phyloP scores from a whole-genome alignment of 352 stramenopile genomes.

The Phytopythium sindhum region DNA sequence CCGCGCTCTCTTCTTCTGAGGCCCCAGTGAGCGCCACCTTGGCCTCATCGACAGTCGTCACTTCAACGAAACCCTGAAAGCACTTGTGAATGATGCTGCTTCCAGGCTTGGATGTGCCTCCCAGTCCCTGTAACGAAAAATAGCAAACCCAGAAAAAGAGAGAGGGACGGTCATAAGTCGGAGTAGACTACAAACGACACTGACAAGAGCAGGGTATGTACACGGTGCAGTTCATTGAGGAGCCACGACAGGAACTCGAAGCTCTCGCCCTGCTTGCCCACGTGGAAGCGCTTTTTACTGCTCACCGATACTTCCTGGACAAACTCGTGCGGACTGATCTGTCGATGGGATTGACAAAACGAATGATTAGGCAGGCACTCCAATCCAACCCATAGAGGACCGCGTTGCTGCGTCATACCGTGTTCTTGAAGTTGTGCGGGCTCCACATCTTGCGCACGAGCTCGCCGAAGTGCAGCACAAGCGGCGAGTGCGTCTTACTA shows the following conservation, averaged over 20 bases:
- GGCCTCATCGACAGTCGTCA: constrained; percentile 82
- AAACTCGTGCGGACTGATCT: constrained; percentile 96
- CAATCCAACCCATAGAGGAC: neutral
- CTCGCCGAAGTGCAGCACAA: constrained; percentile 93
- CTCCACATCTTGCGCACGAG: constrained; percentile 98
- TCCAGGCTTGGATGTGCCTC: constrained; percentile 76
- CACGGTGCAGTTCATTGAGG: constrained; percentile 92
- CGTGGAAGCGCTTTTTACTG: constrained; percentile 96
- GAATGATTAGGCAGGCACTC: neutral
- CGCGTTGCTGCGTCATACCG: constrained; percentile 55
- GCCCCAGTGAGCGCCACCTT: constrained; percentile 25
- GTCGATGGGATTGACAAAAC: neutral
- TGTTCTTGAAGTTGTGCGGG: constrained; percentile 97
- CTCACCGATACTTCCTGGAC: constrained; percentile 93
- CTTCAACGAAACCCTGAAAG: constrained; percentile 95
- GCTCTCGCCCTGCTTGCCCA: constrained; percentile 93
- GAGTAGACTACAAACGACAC: neutral
- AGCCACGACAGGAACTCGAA: constrained; percentile 97
- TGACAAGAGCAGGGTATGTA: constrained; percentile 14
- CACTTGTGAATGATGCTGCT: constrained; percentile 95
- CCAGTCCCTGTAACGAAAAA: constrained; percentile 52
- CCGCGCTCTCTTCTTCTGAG: constrained; percentile 27
- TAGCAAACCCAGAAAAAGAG: constrained; percentile 5
- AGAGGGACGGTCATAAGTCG: neutral
- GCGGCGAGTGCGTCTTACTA: constrained; percentile 63